Percentiles rank a stretch among this genome's conserved stretches.
phyloP scores from a whole-genome alignment of 2,329 filamentous ascomycete genomes.

The Dothiorella sarmentorum region DNA sequence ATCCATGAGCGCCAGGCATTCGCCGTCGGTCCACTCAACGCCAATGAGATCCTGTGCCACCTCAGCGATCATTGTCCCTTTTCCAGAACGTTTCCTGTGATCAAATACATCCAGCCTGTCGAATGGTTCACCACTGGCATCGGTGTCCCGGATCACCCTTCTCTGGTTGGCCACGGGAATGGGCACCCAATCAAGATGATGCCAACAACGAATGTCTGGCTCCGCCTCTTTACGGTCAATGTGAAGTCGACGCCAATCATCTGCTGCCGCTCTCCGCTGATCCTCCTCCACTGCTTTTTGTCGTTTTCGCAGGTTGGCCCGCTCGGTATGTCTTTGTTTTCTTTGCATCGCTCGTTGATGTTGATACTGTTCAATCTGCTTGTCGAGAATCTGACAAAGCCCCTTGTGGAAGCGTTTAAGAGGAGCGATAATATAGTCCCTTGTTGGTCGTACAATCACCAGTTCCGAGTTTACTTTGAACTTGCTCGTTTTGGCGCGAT shows the following conservation, averaged over 20 bases:
- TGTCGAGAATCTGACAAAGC: background rate
- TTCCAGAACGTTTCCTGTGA: too few relatives aligned
- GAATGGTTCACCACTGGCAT: slow-evolving; percentile 40
- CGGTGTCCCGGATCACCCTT: slow-evolving; percentile 23
- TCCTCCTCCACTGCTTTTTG: background rate
- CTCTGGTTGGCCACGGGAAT: background rate
- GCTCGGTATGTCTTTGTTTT: background rate
- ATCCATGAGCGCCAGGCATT: slow-evolving; percentile 34
- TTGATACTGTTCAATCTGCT: background rate
- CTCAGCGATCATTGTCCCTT: slow-evolving; percentile 29
- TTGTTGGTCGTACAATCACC: slow-evolving; percentile 27
- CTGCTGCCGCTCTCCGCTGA: background rate
- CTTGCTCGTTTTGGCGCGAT: slow-evolving; percentile 19
- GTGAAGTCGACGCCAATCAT: slow-evolving; percentile 8
- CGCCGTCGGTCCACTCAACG: slow-evolving; percentile 30
- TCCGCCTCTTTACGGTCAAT: slow-evolving; percentile 2
- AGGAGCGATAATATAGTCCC: slow-evolving; percentile 27
- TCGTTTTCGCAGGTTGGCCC: background rate
- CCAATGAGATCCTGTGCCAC: slow-evolving; percentile 21
- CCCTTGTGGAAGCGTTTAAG: slow-evolving; percentile 20
- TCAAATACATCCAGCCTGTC: slow-evolving; percentile 38
- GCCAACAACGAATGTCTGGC: background rate
- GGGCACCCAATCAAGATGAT: background rate
- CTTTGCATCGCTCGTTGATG: background rate
- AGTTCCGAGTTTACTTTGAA: slow-evolving; percentile 22